These are phyloP conservation scores for Trametopsis cervina DNA, from an alignment of 768 basidiomycete genomes.

Conservation along the genomic window DNA sequence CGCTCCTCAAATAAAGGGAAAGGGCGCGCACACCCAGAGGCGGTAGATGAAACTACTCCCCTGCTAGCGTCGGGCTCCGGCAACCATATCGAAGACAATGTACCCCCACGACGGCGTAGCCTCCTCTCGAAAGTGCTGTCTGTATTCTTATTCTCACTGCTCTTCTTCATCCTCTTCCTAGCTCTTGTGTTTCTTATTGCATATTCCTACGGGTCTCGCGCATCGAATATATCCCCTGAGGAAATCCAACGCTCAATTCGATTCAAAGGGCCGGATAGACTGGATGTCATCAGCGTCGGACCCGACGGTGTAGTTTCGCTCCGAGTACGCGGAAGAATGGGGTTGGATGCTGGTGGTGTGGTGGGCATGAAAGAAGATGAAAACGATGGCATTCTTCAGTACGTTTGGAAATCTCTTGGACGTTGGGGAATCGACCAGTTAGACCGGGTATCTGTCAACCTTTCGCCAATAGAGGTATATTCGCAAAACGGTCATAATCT, in stretches of 20 bases:
- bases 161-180: conserved; percentile 39
- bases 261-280: conserved; percentile 50
- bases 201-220: conserved; percentile 59
- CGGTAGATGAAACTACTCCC: conserved; percentile 44
- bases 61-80: conserved; percentile 39
- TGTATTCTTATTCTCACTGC: conserved; percentile 55
- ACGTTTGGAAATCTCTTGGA: conserved; percentile 59
- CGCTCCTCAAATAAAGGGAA: conserved; percentile 43
- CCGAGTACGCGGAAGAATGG: conserved; percentile 47
- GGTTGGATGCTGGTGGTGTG: conserved; percentile 59
- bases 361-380: conserved; percentile 45
- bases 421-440: conserved; percentile 57
- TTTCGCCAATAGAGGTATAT: conserved; percentile 44
- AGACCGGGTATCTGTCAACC: conserved; percentile 47
- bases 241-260: conserved; percentile 49
- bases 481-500: conserved; percentile 31
- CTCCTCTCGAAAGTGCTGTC: conserved; percentile 29
- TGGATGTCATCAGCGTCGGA: conserved; percentile 60
- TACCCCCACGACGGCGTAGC: conserved; percentile 17
- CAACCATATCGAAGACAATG: conserved; percentile 21
- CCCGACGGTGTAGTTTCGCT: conserved; percentile 53
- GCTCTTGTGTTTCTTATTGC: conserved; percentile 44
- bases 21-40: conserved; percentile 31
- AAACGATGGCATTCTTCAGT: conserved; percentile 37
- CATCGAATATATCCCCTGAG: conserved; percentile 46